These are phyloP conservation scores for Cardiospermum halicacabum DNA, from an alignment of 345 rosid genomes.

Conservation along the genomic window DNA sequence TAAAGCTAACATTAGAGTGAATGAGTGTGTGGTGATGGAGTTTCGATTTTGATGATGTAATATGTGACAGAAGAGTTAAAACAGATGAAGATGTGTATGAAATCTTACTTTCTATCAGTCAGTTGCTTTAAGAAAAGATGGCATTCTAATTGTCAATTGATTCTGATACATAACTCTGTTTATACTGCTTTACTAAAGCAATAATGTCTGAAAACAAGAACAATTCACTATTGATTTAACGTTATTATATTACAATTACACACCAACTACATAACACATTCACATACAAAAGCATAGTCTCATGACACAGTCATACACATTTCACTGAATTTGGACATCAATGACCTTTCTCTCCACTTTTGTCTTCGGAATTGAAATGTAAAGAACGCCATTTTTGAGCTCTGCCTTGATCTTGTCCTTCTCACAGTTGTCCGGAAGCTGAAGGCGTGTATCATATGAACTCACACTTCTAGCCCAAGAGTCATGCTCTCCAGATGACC, in stretches of 20 bases:
- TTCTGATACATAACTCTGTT: too few species aligned
- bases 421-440: conserved; percentile 49
- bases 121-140: too few species aligned
- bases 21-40: too few species aligned
- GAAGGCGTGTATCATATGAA: conserved; percentile 54
- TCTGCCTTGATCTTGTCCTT: conserved; percentile 65
- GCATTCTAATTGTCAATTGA: too few species aligned
- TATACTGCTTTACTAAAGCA: too few species aligned
- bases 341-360: conserved; percentile 53
- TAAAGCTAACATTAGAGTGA: too few species aligned
- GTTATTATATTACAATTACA: background rate
- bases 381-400: conserved; percentile 71
- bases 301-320: background rate
- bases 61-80: too few species aligned
- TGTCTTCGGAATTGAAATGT: conserved; percentile 54
- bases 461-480: conserved; percentile 43
- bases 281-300: background rate
- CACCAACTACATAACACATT: background rate
- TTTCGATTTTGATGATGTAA: too few species aligned
- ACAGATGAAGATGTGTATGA: too few species aligned
- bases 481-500: conserved; percentile 18
- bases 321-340: conserved; percentile 38
- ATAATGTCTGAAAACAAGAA: too few species aligned
- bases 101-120: too few species aligned
- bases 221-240: background rate